A percentile compares a stretch with the other conserved stretches of the same genome.
These are phyloP conservation scores for Sugiyamaella novakii DNA, from an alignment of 1,139 yeast species.

Conservation along the genomic window DNA sequence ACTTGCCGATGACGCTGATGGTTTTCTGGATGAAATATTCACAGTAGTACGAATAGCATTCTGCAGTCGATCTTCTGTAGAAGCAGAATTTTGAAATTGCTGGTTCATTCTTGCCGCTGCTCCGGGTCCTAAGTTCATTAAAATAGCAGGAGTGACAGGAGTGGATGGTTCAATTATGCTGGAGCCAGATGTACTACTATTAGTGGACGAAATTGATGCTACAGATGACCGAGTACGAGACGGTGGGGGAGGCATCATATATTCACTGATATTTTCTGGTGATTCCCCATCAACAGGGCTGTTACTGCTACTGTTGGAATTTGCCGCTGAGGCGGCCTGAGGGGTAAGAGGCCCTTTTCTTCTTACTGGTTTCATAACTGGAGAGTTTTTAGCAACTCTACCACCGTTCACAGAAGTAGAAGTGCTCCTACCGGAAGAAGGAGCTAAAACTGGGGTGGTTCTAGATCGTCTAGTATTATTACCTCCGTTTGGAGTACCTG, in stretches of 20 bases:
- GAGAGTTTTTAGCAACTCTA: slow-evolving; percentile 23
- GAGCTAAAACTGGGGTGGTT: slow-evolving; percentile 22
- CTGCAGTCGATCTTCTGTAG: slow-evolving; percentile 33
- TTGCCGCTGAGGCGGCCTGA: slow-evolving; percentile 12
- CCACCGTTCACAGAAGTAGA: slow-evolving; percentile 4
- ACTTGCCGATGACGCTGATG: slow-evolving; percentile 16
- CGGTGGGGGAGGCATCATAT: slow-evolving; percentile 36
- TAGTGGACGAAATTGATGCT: slow-evolving; percentile 19
- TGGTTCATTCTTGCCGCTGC: slow-evolving; percentile 19
- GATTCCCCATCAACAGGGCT: slow-evolving; percentile 33
- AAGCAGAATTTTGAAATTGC: slow-evolving; percentile 21
- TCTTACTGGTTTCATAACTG: slow-evolving; percentile 23
- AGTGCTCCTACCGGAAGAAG: slow-evolving; percentile 23
- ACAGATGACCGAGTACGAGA: slow-evolving; percentile 27
- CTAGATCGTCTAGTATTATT: slow-evolving; percentile 15
- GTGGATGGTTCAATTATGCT: slow-evolving; percentile 23
- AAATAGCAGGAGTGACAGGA: slow-evolving; percentile 42
- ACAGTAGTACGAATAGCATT: slow-evolving; percentile 35
- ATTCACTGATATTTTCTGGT: slow-evolving; percentile 35
- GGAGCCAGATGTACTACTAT: slow-evolving; percentile 20
- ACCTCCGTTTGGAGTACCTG: slow-evolving; percentile 20
- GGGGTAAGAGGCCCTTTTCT: slow-evolving; percentile 9
- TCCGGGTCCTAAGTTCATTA: slow-evolving; percentile 44
- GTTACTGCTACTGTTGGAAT: slow-evolving; percentile 12
- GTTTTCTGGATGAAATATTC: slow-evolving; percentile 24